These are phyloP conservation scores for Silene vulgaris DNA, from an alignment of 179 eudicot species.

Conservation along the genomic window DNA sequence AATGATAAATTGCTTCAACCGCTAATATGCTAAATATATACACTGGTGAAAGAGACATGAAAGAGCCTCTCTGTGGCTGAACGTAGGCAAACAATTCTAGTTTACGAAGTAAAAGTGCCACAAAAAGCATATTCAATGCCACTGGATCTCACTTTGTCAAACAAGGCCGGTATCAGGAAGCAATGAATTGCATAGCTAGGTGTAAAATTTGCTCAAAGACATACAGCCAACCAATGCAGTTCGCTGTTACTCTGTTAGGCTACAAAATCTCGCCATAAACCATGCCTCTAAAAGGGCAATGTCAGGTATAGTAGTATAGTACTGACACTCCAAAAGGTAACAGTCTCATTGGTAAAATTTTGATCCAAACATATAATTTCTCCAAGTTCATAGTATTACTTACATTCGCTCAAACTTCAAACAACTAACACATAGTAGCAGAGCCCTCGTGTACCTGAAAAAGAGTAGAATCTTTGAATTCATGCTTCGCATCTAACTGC, in stretches of 20 bases:
- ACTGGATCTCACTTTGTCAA: neutral
- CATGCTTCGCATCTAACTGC: conserved; percentile 88
- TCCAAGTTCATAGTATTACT: conserved; percentile 9
- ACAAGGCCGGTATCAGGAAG: neutral
- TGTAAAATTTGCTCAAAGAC: conserved; percentile 9
- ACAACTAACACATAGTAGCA: neutral
- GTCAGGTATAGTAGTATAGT: conserved; percentile 2
- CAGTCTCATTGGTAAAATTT: neutral
- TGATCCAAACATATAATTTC: neutral
- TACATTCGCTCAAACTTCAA: neutral
- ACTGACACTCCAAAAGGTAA: neutral
- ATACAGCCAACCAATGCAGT: neutral
- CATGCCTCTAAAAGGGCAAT: neutral
- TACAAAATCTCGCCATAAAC: neutral
- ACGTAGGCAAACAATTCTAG: neutral
- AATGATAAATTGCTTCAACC: neutral
- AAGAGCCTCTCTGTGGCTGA: neutral
- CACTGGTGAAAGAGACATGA: neutral
- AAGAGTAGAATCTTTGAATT: conserved; percentile 78
- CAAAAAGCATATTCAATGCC: neutral
- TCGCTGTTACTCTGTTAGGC: neutral
- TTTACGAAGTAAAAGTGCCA: neutral
- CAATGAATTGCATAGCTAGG: neutral
- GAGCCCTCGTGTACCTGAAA: conserved; percentile 54
- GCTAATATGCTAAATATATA: neutral